Evolutionary conservation across 73 alveolate genomes (phyloP).

Genomic region (Effrenium voratum): DNA sequence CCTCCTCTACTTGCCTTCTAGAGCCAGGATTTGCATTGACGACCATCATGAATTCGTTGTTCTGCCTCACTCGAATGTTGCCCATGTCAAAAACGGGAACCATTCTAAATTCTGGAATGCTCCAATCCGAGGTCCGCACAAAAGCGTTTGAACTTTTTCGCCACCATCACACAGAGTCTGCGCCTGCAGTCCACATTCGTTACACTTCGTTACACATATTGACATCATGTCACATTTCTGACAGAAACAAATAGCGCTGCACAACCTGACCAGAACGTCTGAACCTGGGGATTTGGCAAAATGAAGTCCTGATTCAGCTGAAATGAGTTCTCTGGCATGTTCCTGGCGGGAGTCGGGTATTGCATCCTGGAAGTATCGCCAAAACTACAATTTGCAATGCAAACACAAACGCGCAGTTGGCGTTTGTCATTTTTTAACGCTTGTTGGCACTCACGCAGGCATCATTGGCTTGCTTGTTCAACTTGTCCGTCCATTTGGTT

Average conservation of each 20-base stretch:
- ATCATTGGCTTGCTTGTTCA: not conserved
- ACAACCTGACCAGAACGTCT: not conserved
- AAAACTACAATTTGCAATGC: too few relatives aligned
- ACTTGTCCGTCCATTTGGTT: not conserved
- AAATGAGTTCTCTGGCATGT: constrained; percentile 76
- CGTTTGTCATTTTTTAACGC: not conserved
- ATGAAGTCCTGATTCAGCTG: constrained; percentile 76
- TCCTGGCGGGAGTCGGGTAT: constrained; percentile 61
- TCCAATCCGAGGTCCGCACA: not conserved
- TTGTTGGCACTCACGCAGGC: too few relatives aligned
- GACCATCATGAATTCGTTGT: constrained; percentile 63
- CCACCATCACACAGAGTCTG: not conserved
- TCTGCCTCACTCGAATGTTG: not conserved
- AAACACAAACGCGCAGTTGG: not conserved
- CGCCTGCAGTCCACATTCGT: not conserved
- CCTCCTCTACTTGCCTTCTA: constrained; percentile 40
- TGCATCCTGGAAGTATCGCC: too few relatives aligned
- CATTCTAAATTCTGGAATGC: not conserved
- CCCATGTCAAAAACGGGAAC: too few relatives aligned
- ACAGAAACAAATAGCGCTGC: not conserved
- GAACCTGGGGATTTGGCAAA: not conserved
- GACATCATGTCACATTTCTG: not conserved
- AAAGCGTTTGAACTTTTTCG: not conserved
- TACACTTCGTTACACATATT: not conserved
- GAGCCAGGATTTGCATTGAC: constrained; percentile 72